These are phyloP conservation scores for Blastomyces silverae DNA, from an alignment of 2,329 filamentous ascomycete species.

Conservation along the genomic window DNA sequence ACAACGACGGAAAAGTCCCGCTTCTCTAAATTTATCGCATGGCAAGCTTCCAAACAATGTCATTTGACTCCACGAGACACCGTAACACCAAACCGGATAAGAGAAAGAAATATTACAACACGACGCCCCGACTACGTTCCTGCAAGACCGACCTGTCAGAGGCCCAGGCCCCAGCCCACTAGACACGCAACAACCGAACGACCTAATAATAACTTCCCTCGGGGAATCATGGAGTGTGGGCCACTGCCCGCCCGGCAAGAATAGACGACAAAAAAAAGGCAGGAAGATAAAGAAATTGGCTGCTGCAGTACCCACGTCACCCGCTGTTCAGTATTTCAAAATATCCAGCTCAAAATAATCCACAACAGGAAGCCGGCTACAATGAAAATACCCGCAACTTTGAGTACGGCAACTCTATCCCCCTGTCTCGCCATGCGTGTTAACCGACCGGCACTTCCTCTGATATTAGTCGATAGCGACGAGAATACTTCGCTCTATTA, in stretches of 20 bases:
- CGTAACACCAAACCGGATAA: background rate
- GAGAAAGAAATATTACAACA: background rate
- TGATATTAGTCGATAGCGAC: constrained; percentile 72
- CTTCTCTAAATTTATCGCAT: background rate
- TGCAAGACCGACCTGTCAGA: background rate
- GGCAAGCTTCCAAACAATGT: background rate
- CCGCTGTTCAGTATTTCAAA: constrained; percentile 32
- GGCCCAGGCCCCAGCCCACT: background rate
- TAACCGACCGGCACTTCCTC: constrained; percentile 73
- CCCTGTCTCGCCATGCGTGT: constrained; percentile 86
- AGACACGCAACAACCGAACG: background rate
- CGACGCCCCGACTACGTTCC: background rate
- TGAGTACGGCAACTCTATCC: constrained; percentile 85
- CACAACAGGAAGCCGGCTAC: constrained; percentile 67
- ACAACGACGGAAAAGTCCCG: background rate
- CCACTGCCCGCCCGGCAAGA: background rate
- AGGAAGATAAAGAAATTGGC: background rate
- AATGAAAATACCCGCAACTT: constrained; percentile 76
- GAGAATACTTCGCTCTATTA: constrained; percentile 80
- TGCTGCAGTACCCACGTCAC: background rate
- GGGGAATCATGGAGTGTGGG: background rate
- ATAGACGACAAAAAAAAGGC: background rate
- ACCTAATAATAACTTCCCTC: background rate
- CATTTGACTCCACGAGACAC: background rate
- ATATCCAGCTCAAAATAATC: constrained; percentile 60